Evolutionary conservation across 495 filamentous ascomycete species (phyloP).

Genomic region (Chaetomium fimeti): DNA sequence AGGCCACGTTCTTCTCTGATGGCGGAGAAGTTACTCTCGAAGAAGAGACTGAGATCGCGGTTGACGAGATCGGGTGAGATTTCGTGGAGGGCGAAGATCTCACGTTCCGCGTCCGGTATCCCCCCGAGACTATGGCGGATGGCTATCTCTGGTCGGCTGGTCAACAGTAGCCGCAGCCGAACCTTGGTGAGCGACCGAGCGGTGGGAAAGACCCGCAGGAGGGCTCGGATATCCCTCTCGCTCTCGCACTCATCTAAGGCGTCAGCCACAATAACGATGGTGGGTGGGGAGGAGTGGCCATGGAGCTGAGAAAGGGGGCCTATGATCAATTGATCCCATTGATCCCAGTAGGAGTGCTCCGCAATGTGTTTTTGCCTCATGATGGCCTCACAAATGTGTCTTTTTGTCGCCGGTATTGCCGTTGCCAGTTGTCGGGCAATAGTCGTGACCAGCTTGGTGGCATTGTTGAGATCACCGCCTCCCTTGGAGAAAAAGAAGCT

Average conservation of each 20-base stretch:
- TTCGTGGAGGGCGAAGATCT: slow-evolving; percentile 1
- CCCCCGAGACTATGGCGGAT: not conserved
- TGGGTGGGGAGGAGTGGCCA: not conserved
- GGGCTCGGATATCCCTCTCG: not conserved
- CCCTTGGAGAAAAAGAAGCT: slow-evolving; percentile 3
- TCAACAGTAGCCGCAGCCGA: not conserved
- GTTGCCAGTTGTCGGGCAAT: not conserved
- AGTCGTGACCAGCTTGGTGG: not conserved
- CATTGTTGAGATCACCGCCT: not conserved
- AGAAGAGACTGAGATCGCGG: not conserved
- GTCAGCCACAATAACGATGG: not conserved
- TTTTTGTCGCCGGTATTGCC: not conserved
- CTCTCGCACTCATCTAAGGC: slow-evolving; percentile 2
- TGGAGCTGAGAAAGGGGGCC: not conserved
- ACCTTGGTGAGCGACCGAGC: not conserved
- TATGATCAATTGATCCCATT: not conserved
- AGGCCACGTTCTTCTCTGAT: no score
- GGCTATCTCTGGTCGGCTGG: not conserved
- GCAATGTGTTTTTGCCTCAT: not conserved
- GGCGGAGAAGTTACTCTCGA: no score
- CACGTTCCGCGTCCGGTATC: not conserved
- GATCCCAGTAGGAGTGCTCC: not conserved
- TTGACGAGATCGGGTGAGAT: not conserved
- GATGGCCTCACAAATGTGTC: not conserved
- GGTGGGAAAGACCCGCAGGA: not conserved